phyloP scores from a whole-genome alignment of 1,139 yeast genomes.

The Blastobotrys niveus region DNA sequence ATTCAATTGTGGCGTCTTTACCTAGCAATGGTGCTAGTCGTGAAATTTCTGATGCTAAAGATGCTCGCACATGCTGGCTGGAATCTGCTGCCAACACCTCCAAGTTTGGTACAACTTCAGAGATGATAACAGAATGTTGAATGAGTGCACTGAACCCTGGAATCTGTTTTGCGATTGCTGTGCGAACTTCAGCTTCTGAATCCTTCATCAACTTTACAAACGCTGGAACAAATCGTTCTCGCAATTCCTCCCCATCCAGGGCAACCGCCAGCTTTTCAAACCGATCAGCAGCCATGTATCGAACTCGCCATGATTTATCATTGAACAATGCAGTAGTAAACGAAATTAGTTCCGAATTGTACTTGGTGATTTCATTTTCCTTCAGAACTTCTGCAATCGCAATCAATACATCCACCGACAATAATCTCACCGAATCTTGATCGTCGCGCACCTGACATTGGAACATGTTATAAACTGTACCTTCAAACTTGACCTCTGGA shows the following conservation, averaged over 20 bases:
- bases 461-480: conserved; percentile 67
- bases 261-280: conserved; percentile 69
- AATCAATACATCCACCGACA: conserved; percentile 81
- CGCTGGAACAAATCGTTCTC: conserved; percentile 57
- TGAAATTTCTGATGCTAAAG: conserved; percentile 83
- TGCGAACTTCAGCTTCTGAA: conserved; percentile 93
- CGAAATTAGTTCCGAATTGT: conserved; percentile 30
- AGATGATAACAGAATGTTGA: conserved; percentile 47
- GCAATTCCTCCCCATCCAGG: conserved; percentile 51
- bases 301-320: conserved; percentile 97
- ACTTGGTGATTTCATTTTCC: conserved; percentile 26
- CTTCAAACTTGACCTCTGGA: conserved; percentile 35
- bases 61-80: conserved; percentile 87
- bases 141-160: conserved; percentile 60
- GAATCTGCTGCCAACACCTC: conserved; percentile 83
- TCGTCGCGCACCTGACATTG: conserved; percentile 73
- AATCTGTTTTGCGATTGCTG: conserved; percentile 86
- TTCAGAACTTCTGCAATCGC: conserved; percentile 38
- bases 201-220: conserved; percentile 79
- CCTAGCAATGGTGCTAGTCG: conserved; percentile 83
- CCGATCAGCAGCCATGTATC: conserved; percentile 95
- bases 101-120: conserved; percentile 76
- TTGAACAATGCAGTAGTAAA: conserved; percentile 59
- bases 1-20: conserved; percentile 75
- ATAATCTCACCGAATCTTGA: conserved; percentile 91